These are phyloP conservation scores for Kuraishia capsulata DNA, from an alignment of 805 yeast genomes.

Conservation along the genomic window DNA sequence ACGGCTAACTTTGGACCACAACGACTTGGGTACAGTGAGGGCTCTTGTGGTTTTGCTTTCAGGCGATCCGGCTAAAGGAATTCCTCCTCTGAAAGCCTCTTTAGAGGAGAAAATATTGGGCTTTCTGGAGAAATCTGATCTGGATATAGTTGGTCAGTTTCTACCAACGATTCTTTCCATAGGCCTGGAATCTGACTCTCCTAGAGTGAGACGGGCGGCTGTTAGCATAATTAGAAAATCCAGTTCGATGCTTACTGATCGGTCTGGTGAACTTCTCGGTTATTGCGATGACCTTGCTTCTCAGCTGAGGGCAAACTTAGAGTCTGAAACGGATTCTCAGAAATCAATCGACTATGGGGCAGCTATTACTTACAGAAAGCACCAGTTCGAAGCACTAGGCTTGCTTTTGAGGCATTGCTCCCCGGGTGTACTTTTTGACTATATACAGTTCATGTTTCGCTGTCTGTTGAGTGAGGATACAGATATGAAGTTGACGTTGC, in stretches of 20 bases:
- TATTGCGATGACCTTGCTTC: conserved; percentile 34
- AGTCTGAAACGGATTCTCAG: conserved; percentile 22
- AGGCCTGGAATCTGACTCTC: conserved; percentile 50
- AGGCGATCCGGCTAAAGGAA: conserved; percentile 31
- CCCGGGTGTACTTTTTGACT: neutral
- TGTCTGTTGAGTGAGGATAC: conserved; percentile 56
- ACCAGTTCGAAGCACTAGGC: conserved; percentile 76
- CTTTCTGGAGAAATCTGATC: conserved; percentile 40
- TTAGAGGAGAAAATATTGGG: conserved; percentile 50
- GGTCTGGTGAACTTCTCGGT: conserved; percentile 11
- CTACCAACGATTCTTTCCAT: conserved; percentile 43
- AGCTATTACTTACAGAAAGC: conserved; percentile 38
- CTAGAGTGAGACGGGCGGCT: conserved; percentile 45
- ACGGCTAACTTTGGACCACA: conserved; percentile 42
- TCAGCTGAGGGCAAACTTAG: conserved; percentile 41
- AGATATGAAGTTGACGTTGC: conserved; percentile 60
- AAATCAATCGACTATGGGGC: conserved; percentile 1
- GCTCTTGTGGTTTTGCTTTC: conserved; percentile 36
- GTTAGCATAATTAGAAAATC: conserved; percentile 41
- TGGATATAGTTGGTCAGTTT: conserved; percentile 31
- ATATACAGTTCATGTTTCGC: conserved; percentile 56
- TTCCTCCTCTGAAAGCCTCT: conserved; percentile 43
- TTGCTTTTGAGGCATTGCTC: conserved; percentile 32
- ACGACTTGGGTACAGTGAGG: conserved; percentile 34
- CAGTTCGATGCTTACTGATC: neutral